Evolutionary conservation across 1,139 yeast species (phyloP), one percentile per base, ranked within the genome.

Genomic region (Hansenula anomala): DNA sequence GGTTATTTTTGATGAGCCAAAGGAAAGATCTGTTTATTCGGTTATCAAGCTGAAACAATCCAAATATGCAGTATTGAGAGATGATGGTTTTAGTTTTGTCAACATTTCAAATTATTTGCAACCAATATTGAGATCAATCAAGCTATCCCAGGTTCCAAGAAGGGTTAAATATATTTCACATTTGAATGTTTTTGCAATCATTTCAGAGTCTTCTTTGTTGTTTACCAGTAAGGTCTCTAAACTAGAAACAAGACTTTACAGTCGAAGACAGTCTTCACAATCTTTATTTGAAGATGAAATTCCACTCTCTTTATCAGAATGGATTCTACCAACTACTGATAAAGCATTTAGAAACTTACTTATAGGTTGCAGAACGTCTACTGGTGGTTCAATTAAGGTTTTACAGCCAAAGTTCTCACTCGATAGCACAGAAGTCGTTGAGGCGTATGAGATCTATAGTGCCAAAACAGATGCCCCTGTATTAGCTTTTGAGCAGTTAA

Each of bases 1-100:
- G 11, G 69, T 78, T 4, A 54, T 66, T 25, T 67, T 74, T 34
- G 70, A 71, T 23, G 66, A 60, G 46, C 53, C 58, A 51, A 41
- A 69, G 60, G 40, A 54, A 56, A 37, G 44, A 59, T 23, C 44
- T 58, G 17, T 45, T 26, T 36, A 30, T 47, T 40, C 38, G 41
- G 58, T 24, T 53, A 53, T 31, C 18, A 53, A 16, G 34, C 42
- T 30, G 39, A 52, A 53, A 20, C 49, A 53, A 11, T 19, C 28
- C 0, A 40, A 25, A 4, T 49, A 69, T 36, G 69, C 68, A 2
- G 55, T 71, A 10, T 54, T 73, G 3, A 58, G 80, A 42, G 78
- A 71, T 36, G 79, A 75, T 45, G 82, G 81, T 0, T 55, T 78
- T 16, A 61, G 67, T 24, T 42, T 69, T 3, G 59, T 70, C 0